Percentiles rank a stretch among this genome's conserved stretches.
Conservation (phyloP, 148 eudicot genomes). For the Arctostaphylos glauca region DNA sequence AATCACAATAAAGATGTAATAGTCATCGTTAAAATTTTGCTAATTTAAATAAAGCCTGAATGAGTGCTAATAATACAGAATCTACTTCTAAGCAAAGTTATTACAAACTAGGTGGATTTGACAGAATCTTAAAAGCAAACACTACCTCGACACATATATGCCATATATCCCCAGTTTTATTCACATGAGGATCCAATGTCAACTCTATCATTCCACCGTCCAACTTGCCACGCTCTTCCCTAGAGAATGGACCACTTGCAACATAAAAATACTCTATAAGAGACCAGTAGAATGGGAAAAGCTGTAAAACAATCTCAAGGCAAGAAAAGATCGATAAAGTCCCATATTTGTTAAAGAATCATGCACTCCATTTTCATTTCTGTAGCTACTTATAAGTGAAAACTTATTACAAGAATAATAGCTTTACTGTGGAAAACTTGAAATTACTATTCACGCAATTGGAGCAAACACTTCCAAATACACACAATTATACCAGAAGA, state of each 20-base stretch:
- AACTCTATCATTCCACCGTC: conserved; percentile 60
- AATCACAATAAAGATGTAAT: neutral
- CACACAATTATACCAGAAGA: neutral
- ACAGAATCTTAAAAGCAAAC: conserved; percentile 5
- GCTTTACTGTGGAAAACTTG: neutral
- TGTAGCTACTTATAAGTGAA: neutral
- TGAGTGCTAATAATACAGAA: neutral
- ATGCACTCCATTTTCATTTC: neutral
- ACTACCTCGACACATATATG: conserved; percentile 83
- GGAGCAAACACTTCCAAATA: neutral
- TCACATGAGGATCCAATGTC: conserved; percentile 57
- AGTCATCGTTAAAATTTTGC: conserved; percentile 1
- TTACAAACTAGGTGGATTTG: neutral
- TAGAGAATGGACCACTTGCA: conserved; percentile 18
- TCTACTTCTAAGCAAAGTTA: conserved; percentile 1
- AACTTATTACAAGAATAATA: neutral
- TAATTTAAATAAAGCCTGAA: neutral
- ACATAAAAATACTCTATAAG: neutral
- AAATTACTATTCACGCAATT: neutral
- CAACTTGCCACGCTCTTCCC: conserved; percentile 35
- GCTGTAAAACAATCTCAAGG: neutral
- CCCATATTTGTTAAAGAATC: neutral
- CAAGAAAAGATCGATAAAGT: neutral
- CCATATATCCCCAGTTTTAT: conserved; percentile 94
- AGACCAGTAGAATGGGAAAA: neutral